Base-by-base conservation (phyloP, 352 stramenopile genomes). In the Globisporangium spinosum region DNA sequence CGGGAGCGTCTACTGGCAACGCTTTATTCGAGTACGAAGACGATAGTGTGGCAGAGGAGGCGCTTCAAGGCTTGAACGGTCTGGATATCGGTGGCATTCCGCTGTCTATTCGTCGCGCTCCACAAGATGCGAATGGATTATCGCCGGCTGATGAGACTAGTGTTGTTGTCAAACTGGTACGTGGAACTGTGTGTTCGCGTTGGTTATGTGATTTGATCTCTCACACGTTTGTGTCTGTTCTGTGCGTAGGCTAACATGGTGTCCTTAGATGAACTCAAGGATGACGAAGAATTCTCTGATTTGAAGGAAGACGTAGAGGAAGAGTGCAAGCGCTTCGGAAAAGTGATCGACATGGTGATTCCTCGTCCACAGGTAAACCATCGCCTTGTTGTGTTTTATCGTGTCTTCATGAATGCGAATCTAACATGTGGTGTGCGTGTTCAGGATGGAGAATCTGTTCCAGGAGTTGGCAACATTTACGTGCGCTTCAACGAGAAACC, bases 291-390 rank as follows among this genome's bases (percentile, higher is more conserved):
- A 66, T 96, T 84, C 84, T 80, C 81, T 68, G 89, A 96, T 78
- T 75, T 96, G 76, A 87, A 89, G 73, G 87, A 95, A 82, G 89
- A 96, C 73, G 87, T 96, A 58, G 87, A 94, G 75, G 86, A 95
- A 72, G 89, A 96, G 67, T 96, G 89, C 77, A 96, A 93, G 73
- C 88, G 88, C 34, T 96, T 95, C 62, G 89, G 89, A 66, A 77
- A 71, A 7, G 79, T 96, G 2, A 72, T 82, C 40, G 70, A 73
- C 45, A 68, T 95, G 68, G 87, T 93, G 49, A 94, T 96, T 58
- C 89, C 87, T 27, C 87, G 89, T 57, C 85, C 87, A 27, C 88
- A 93, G 81, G 89, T 95, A 74, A 49, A 3, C 25, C 17, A 25
- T 2, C 55, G 7, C 12, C 29, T 51, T 34, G 6, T 13, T 67